Percentiles rank a stretch among this genome's conserved stretches.
Conservation (phyloP, 371 early-diverging fungal genomes). For the Dipsacomyces acuminosporus region DNA sequence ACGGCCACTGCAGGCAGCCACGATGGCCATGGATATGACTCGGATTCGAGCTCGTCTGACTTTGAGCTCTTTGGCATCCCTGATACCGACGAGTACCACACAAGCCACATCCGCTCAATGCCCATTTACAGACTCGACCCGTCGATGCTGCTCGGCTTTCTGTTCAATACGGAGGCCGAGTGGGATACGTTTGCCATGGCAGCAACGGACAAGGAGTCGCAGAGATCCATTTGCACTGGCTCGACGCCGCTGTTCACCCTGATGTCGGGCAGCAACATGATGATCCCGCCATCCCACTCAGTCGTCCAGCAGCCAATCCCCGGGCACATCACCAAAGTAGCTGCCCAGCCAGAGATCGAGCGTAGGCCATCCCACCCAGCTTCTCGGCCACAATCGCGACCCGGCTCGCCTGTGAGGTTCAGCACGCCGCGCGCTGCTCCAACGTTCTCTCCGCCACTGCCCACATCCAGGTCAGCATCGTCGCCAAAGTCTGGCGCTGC, state of each 20-base stretch:
- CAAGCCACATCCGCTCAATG: conserved; percentile 44
- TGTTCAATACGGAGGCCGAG: conserved; percentile 49
- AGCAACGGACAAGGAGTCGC: conserved; percentile 44
- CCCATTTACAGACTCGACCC: conserved; percentile 44
- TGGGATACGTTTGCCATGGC: conserved; percentile 49
- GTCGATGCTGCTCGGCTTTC: conserved; percentile 48
- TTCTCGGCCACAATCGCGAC: not conserved
- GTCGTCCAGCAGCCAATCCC: conserved; percentile 26
- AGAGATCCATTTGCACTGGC: conserved; percentile 45
- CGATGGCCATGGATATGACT: conserved; percentile 18
- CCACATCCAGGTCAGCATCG: conserved; percentile 34
- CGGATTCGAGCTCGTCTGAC: conserved; percentile 30
- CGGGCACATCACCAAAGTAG: conserved; percentile 11
- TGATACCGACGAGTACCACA: conserved; percentile 45
- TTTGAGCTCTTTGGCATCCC: conserved; percentile 42
- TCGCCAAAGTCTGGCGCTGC: conserved; percentile 34
- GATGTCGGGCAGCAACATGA: conserved; percentile 45
- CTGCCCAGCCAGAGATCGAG: conserved; percentile 5
- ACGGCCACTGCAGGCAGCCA: not conserved
- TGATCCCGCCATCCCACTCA: conserved; percentile 40
- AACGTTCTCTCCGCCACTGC: conserved; percentile 15
- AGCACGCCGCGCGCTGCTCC: conserved; percentile 8
- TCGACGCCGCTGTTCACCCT: conserved; percentile 45
- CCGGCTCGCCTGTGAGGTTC: not conserved
- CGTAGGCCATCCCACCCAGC: not conserved